phyloP scores from a whole-genome alignment of 495 filamentous ascomycete species.

The Penicillium lividum region DNA sequence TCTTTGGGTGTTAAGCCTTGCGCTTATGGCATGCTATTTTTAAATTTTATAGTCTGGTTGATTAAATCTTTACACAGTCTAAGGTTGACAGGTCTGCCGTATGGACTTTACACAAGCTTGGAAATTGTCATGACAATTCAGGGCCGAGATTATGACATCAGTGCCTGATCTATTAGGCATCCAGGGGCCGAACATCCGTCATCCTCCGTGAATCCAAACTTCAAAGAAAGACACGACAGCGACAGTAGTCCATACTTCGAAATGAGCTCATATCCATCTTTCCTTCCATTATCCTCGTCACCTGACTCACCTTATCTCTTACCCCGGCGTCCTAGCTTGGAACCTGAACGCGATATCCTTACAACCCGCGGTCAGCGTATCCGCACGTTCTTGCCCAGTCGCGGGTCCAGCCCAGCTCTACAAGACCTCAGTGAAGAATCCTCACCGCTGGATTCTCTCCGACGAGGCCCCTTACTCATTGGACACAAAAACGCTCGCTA shows the following conservation, averaged over 20 bases:
- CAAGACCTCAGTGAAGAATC: constrained; percentile 25
- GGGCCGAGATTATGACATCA: not conserved
- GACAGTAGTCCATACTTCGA: not conserved
- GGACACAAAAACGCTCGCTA: constrained; percentile 38
- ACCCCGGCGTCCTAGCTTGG: constrained; percentile 35
- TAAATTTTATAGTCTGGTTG: not conserved
- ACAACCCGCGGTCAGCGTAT: constrained; percentile 42
- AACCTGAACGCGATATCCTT: constrained; percentile 36
- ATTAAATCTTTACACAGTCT: not conserved
- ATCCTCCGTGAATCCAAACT: not conserved
- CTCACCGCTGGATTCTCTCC: constrained; percentile 13
- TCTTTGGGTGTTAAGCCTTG: not conserved
- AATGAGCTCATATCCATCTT: not conserved
- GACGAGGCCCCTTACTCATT: constrained; percentile 34
- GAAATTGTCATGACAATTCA: not conserved
- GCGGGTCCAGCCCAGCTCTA: constrained; percentile 25
- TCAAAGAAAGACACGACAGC: not conserved
- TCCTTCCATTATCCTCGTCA: constrained; percentile 25
- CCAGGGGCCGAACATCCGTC: not conserved
- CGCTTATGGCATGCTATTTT: not conserved
- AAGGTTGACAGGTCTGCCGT: not conserved
- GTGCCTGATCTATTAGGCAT: not conserved
- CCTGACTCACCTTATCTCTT: constrained; percentile 19
- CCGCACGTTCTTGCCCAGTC: constrained; percentile 30
- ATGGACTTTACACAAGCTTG: too few relatives aligned